Evolutionary conservation across 2,329 filamentous ascomycete genomes (phyloP), one percentile per base, ranked within the genome.

Genomic region (Aspergillus ustus): DNA sequence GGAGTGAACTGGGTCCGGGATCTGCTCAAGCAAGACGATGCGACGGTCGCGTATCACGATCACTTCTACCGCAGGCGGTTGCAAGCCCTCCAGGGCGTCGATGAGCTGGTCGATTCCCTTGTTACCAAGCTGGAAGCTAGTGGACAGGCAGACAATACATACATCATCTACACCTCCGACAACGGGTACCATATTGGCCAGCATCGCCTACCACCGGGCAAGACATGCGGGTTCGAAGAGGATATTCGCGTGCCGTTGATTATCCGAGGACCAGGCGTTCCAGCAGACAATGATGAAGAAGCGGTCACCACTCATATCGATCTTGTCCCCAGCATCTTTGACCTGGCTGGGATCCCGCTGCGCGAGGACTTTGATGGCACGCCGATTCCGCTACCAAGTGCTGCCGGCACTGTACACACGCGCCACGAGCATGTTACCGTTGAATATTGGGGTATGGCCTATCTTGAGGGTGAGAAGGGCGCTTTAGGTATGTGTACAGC

Each of bases 171-270:
- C 57, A 83, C 86, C 29, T 83, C 84, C 1, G 75, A 88, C 66
- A 88, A 88, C 60, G 85, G 85, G 0, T 87, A 82, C 65, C 85
- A 88, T 63, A 81, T 87, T 29, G 81, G 84, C 2, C 84, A 87
- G 57, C 85, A 88, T 65, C 78, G 85, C 4, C 73, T 87, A 29
- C 81, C 81, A 4, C 84, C 85, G 0, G 85, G 84, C 0, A 88
- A 88, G 65, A 80, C 82, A 22, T 86, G 84, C 65, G 82, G 80
- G 2, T 86, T 83, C n/a, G 61, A 63, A 22, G 61, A 63, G n/a
- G 61, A 63, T 34, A 63, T 63, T 28, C 57, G 57, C 19, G 61
- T 63, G 22, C 61, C 61, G 1, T 48, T 63, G 9, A 53, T 63
- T n/a, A 60, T 63, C 17, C 52, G 61, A 11, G 61, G 61, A 7